phyloP scores from a whole-genome alignment of 1,284 basidiomycete species.

The Cutaneotrichosporon mucoides region DNA sequence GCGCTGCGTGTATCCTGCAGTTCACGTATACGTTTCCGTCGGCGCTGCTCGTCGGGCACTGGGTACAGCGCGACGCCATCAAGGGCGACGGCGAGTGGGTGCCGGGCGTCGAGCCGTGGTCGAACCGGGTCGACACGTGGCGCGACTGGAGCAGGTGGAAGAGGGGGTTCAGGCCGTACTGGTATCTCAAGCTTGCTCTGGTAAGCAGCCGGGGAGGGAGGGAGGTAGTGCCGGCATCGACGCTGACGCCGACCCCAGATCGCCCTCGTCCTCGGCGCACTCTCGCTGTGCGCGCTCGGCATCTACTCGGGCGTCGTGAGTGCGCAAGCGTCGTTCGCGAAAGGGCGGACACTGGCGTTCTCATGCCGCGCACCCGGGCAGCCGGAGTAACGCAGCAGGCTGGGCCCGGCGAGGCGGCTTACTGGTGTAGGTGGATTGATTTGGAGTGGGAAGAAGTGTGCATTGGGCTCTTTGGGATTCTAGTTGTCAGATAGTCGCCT shows the following conservation, averaged over 20 bases:
- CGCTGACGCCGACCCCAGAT: neutral
- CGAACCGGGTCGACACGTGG: constrained; percentile 19
- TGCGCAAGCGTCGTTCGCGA: constrained; percentile 7
- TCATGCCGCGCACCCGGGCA: constrained; percentile 21
- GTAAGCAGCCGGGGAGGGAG: neutral
- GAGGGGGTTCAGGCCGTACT: constrained; percentile 17
- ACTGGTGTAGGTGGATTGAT: too few species aligned
- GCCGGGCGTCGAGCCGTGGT: constrained; percentile 16
- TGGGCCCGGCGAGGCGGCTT: too few species aligned
- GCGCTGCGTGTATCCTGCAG: constrained; percentile 35
- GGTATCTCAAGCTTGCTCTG: constrained; percentile 16
- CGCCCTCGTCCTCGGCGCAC: constrained; percentile 6
- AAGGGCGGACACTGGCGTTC: constrained; percentile 9
- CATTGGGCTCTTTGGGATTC: too few species aligned
- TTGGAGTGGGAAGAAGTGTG: too few species aligned
- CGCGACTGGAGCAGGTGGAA: constrained; percentile 14
- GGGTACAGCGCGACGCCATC: constrained; percentile 21
- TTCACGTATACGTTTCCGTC: constrained; percentile 21
- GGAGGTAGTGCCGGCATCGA: neutral
- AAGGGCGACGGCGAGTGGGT: constrained; percentile 13
- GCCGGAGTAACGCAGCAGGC: constrained; percentile 1
- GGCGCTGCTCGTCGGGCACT: constrained; percentile 17
- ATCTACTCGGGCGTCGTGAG: constrained; percentile 15
- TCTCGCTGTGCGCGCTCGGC: constrained; percentile 12
- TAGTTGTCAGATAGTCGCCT: too few species aligned